Base-by-base conservation (phyloP, 2,329 filamentous ascomycete genomes). In the Trichoderma sp. region DNA sequence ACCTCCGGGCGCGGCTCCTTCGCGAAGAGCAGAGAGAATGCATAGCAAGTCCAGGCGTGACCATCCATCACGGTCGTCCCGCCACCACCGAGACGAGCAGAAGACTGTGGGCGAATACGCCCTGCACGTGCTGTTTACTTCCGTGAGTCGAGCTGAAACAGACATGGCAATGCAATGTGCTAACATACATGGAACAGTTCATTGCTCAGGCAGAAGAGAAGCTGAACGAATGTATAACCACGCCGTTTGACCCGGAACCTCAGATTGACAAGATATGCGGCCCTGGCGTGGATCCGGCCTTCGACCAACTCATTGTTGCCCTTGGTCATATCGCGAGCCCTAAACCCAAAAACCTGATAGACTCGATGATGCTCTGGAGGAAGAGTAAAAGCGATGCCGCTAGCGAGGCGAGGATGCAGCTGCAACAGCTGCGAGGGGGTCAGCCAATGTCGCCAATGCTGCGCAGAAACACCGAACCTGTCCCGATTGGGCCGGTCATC, bases 51-150 rank as follows among this genome's bases (percentile, higher is more conserved):
- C 87, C 56, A 88, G 90, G 71, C 87, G 90, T 74, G 91, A 93
- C 75, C 89, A 94, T 75, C 90, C 89, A 72, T 92, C 92, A 17
- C 89, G 93, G 74, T 94, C 92, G 39, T 90, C 90, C 60, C 86
- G 88, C 66, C 87, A 90, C 73, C 84, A 89, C 73, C 87, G 88
- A 72, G 87, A 90, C 64, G 92, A 97, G 71, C 87, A 91, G 71
- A 97, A 94, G 79, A 97, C 94, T 0, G 94, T 97, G n/a, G 94
- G 93, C 66, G 95, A 99, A 82, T 98, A 97, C 86, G 95, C 95
- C 22, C 83, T 99, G 69, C 94, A 98, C 79, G 94, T 98, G 73
- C 83, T 99, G 52, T 97, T 98, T 80, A 98, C 95, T 72, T 93
- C 94, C 70, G 90, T 92, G 78, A 79, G 87, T 82, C 32, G 60